Percentiles rank a stretch among this genome's conserved stretches.
Evolutionary conservation across 2,329 filamentous ascomycete genomes (phyloP).

Genomic region (Xylariales sp.): DNA sequence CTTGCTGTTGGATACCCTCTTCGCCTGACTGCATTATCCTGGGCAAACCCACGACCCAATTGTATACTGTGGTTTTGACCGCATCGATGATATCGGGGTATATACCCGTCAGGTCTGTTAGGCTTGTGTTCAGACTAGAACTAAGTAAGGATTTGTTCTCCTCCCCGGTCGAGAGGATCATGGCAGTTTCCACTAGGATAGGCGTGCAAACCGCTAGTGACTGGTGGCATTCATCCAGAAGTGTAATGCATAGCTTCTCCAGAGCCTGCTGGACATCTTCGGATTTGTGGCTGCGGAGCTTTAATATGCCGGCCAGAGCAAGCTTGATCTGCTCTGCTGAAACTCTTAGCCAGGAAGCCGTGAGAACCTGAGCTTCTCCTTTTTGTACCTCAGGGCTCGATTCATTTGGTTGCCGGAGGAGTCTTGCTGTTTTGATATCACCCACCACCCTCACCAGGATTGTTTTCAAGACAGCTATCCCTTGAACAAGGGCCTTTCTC

Average conservation of each 20-base stretch:
- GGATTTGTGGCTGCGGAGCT: conserved; percentile 67
- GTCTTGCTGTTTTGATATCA: conserved; percentile 49
- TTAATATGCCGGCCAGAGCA: conserved; percentile 73
- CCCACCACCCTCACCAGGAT: conserved; percentile 52
- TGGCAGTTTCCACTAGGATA: conserved; percentile 76
- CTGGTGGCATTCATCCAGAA: conserved; percentile 74
- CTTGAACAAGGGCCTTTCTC: conserved; percentile 59
- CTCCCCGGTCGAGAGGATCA: conserved; percentile 59
- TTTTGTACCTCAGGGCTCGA: conserved; percentile 16
- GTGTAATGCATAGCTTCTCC: conserved; percentile 63
- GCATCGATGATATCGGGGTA: conserved; percentile 59
- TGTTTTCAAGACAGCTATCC: conserved; percentile 53
- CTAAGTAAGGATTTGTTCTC: conserved; percentile 34
- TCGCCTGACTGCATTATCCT: conserved; percentile 81
- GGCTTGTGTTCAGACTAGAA: conserved; percentile 49
- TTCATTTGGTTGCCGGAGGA: conserved; percentile 32
- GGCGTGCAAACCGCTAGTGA: conserved; percentile 65
- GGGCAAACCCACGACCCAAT: conserved; percentile 77
- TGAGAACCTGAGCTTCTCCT: conserved; percentile 35
- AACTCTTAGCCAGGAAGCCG: conserved; percentile 68
- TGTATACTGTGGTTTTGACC: conserved; percentile 68
- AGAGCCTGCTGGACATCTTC: conserved; percentile 65
- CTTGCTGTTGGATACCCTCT: conserved; percentile 68
- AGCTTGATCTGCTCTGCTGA: conserved; percentile 79
- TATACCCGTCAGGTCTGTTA: conserved; percentile 59